phyloP scores from a whole-genome alignment of 139 green algal genomes.

The Asterochloris erici region DNA sequence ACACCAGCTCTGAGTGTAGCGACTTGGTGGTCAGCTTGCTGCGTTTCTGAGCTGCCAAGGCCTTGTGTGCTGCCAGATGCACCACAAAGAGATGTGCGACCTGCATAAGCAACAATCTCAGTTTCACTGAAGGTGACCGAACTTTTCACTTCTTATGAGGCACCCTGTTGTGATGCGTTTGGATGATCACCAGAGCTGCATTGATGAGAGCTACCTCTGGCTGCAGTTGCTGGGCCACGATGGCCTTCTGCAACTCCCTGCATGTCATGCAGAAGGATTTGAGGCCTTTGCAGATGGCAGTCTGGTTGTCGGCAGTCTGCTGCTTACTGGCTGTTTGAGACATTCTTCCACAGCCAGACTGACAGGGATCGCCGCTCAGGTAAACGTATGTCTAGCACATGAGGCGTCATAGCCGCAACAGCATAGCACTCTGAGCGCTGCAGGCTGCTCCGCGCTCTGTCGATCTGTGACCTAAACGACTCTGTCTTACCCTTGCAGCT shows the following conservation, averaged over 20 bases:
- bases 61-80: slow-evolving; percentile 38
- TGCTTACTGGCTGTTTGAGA: too few species aligned
- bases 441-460: too few species aligned
- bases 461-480: too few species aligned
- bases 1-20: slow-evolving; percentile 63
- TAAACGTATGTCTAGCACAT: too few species aligned
- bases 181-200: slow-evolving; percentile 14
- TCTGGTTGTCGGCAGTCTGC: too few species aligned
- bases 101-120: slow-evolving; percentile 2
- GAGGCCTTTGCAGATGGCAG: too few species aligned
- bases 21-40: slow-evolving; percentile 31
- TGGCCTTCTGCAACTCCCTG: slow-evolving; percentile 35
- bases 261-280: neutral
- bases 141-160: neutral
- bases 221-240: slow-evolving; percentile 24
- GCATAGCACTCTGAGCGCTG: too few species aligned
- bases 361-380: too few species aligned
- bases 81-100: slow-evolving; percentile 46
- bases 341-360: too few species aligned
- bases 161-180: neutral
- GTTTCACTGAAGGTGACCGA: too few species aligned
- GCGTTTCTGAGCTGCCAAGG: slow-evolving; percentile 18
- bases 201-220: slow-evolving; percentile 42
- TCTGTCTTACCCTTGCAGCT: too few species aligned
- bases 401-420: too few species aligned